Evolutionary conservation across 2,329 filamentous ascomycete species (phyloP).

Genomic region (Hymenoscyphus infarciens): DNA sequence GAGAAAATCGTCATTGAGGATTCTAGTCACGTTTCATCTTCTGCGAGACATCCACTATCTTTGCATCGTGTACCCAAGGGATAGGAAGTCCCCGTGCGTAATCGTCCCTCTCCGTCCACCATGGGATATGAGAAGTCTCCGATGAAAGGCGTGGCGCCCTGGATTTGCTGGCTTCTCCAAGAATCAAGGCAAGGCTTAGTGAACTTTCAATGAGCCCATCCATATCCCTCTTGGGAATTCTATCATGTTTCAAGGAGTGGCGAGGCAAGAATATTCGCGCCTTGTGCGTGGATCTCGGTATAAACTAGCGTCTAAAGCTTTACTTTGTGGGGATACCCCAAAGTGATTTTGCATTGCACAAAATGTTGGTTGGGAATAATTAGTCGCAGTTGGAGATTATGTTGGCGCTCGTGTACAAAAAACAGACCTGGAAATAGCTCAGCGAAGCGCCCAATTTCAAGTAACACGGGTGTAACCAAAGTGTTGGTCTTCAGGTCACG

Average conservation of each 20-base stretch:
- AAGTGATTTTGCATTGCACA: neutral
- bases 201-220: neutral
- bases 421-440: constrained; percentile 10
- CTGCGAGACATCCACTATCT: constrained; percentile 10
- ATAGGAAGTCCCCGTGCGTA: neutral
- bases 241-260: constrained; percentile 11
- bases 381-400: neutral
- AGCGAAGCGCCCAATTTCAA: constrained; percentile 11
- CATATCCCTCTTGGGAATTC: neutral
- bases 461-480: constrained; percentile 7
- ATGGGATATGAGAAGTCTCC: neutral
- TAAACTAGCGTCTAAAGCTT: neutral
- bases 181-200: constrained; percentile 2
- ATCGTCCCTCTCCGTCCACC: neutral
- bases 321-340: neutral
- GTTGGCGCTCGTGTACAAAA: constrained; percentile 8
- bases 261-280: neutral
- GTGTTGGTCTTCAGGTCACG: constrained; percentile 10
- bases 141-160: constrained; percentile 6
- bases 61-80: neutral
- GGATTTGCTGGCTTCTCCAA: neutral
- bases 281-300: neutral
- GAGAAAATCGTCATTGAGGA: neutral
- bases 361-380: constrained; percentile 4
- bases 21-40: constrained; percentile 6